phyloP scores from a whole-genome alignment of 805 yeast species.

The Clavispora vitiphila region DNA sequence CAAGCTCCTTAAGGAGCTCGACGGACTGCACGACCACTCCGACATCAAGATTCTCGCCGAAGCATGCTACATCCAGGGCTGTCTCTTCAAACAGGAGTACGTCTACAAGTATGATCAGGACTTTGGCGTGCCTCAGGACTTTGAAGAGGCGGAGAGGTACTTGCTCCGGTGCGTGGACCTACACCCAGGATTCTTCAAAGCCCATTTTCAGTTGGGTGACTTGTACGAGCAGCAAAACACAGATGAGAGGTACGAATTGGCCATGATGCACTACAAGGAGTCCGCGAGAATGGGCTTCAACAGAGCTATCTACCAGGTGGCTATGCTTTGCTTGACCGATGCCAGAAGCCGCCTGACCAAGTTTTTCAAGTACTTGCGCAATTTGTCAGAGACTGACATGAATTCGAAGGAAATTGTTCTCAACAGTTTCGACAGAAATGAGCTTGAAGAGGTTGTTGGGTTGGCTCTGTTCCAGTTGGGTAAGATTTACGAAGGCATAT shows the following conservation, averaged over 20 bases:
- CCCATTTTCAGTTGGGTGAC: constrained; percentile 36
- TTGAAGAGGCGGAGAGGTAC: constrained; percentile 24
- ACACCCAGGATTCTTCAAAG: constrained; percentile 28
- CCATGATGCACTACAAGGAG: constrained; percentile 29
- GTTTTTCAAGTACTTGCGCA: constrained; percentile 30
- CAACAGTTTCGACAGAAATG: constrained; percentile 35
- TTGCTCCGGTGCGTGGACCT: constrained; percentile 28
- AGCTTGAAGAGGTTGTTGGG: constrained; percentile 38
- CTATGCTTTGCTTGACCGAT: constrained; percentile 31
- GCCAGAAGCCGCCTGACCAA: constrained; percentile 30
- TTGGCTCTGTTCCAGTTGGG: constrained; percentile 39
- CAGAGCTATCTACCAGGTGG: constrained; percentile 39
- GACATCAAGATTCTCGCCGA: constrained; percentile 21
- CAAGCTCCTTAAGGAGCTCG: constrained; percentile 30
- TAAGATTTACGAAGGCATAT: constrained; percentile 39
- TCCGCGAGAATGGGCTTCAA: constrained; percentile 41
- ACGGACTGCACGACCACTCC: constrained; percentile 12
- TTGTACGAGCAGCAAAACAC: constrained; percentile 30
- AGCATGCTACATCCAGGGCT: constrained; percentile 33
- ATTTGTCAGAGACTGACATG: constrained; percentile 35
- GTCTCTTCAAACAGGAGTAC: constrained; percentile 34
- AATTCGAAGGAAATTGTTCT: constrained; percentile 28
- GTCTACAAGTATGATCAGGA: constrained; percentile 27
- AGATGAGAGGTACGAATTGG: constrained; percentile 26
- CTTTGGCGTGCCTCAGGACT: constrained; percentile 28